phyloP scores from a whole-genome alignment of 2,329 filamentous ascomycete genomes.

The Ascocoryne sarcoides region DNA sequence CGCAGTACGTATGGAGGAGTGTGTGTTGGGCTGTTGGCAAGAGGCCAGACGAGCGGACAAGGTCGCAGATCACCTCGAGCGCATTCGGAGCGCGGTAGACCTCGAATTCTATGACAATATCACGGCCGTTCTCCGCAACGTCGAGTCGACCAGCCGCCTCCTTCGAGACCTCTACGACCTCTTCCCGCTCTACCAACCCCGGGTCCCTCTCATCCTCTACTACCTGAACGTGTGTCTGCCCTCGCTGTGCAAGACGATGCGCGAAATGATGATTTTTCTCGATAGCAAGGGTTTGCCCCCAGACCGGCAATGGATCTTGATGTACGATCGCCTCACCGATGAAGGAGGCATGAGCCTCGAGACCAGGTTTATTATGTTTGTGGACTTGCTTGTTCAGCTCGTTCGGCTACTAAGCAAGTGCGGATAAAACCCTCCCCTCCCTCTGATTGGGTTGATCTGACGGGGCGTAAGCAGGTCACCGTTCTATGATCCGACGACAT shows the following conservation, averaged over 20 bases:
- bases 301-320: constrained; percentile 46
- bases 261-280: constrained; percentile 44
- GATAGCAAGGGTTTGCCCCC: constrained; percentile 40
- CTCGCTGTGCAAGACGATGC: constrained; percentile 42
- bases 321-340: constrained; percentile 47
- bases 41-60: constrained; percentile 46
- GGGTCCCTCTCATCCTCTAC: constrained; percentile 43
- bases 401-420: constrained; percentile 44
- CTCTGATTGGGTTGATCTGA: constrained; percentile 18
- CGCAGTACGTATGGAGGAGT: constrained; percentile 22
- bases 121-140: constrained; percentile 32
- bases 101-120: constrained; percentile 38
- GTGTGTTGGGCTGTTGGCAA: constrained; percentile 37
- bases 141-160: constrained; percentile 32
- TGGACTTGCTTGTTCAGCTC: constrained; percentile 42
- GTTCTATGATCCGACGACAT: constrained; percentile 45
- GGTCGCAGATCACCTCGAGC: constrained; percentile 39
- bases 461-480: constrained; percentile 33
- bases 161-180: constrained; percentile 48
- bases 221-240: constrained; percentile 49
- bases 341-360: constrained; percentile 43
- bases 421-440: constrained; percentile 10
- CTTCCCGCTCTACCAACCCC: constrained; percentile 41
- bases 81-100: constrained; percentile 39
- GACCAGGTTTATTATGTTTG: constrained; percentile 47